These are phyloP conservation scores for Pyrenula massariospora DNA, from an alignment of 495 filamentous ascomycete genomes.

Conservation along the genomic window DNA sequence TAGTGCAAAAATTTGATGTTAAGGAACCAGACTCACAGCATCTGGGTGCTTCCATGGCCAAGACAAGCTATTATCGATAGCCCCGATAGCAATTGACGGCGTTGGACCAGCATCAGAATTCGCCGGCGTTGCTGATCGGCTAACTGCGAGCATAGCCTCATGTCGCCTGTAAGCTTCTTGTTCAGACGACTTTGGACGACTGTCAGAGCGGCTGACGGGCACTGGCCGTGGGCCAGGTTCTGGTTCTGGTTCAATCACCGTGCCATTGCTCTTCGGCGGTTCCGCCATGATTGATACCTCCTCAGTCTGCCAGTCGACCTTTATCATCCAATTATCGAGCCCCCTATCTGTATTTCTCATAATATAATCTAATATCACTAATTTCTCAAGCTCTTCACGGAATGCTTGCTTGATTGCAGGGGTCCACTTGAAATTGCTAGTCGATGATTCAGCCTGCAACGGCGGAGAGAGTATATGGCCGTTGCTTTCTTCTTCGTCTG, in stretches of 20 bases:
- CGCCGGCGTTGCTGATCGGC: constrained; percentile 45
- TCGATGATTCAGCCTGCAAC: constrained; percentile 33
- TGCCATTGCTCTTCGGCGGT: constrained; percentile 53
- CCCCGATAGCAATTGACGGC: constrained; percentile 66
- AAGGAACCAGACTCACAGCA: constrained; percentile 42
- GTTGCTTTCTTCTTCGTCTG: constrained; percentile 61
- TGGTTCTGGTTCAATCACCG: constrained; percentile 33
- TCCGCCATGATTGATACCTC: constrained; percentile 78
- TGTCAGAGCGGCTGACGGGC: constrained; percentile 37
- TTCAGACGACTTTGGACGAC: constrained; percentile 20
- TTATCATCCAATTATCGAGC: constrained; percentile 99
- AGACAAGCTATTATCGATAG: constrained; percentile 94
- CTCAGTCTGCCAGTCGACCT: constrained; percentile 73
- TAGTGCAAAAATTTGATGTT: constrained; percentile 6
- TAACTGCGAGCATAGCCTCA: constrained; percentile 71
- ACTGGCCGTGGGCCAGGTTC: constrained; percentile 38
- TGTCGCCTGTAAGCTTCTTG: constrained; percentile 61
- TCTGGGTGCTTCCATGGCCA: constrained; percentile 99
- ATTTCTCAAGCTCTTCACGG: constrained; percentile 88
- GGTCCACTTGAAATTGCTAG: constrained; percentile 70
- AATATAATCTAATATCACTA: constrained; percentile 96
- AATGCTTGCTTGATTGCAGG: constrained; percentile 82
- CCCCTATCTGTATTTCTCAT: constrained; percentile 98
- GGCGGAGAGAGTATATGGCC: constrained; percentile 29
- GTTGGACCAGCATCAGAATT: constrained; percentile 32